Percentiles rank a stretch among this genome's conserved stretches.
Evolutionary conservation across 306 rosid genomes (phyloP).

Genomic region (Vigna nakashimae): DNA sequence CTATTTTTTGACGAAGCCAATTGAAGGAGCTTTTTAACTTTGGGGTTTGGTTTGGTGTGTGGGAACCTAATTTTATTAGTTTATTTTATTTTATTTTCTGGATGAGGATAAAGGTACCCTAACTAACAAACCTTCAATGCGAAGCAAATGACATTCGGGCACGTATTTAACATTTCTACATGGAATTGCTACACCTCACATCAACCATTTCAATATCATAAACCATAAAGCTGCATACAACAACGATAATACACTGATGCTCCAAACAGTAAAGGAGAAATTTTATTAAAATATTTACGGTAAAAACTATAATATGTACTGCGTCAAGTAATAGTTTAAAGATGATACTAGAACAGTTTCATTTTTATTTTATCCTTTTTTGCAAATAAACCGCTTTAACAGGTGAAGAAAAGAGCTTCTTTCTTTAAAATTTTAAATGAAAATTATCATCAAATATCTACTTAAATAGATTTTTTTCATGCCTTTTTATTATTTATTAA

Average conservation of each 20-base stretch:
- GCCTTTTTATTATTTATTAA: too few relatives aligned
- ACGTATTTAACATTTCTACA: constrained; percentile 9
- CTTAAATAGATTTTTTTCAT: too few relatives aligned
- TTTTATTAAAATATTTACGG: too few relatives aligned
- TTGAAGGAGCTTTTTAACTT: constrained; percentile 25
- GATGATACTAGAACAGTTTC: too few relatives aligned
- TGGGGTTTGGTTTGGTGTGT: constrained; percentile 6
- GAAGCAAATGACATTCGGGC: constrained; percentile 34
- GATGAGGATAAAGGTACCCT: background rate
- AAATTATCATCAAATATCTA: too few relatives aligned
- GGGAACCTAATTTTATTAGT: background rate
- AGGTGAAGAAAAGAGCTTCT: too few relatives aligned
- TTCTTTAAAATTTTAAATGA: too few relatives aligned
- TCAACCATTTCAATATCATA: background rate
- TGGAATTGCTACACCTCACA: background rate
- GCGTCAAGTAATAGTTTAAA: too few relatives aligned
- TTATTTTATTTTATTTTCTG: background rate
- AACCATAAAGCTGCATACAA: background rate
- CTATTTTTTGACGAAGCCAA: constrained; percentile 37
- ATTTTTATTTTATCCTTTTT: too few relatives aligned
- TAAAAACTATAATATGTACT: too few relatives aligned
- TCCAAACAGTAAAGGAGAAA: too few relatives aligned
- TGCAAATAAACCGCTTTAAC: too few relatives aligned
- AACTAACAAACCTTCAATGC: constrained; percentile 35
- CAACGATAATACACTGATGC: background rate